Evolutionary conservation across 139 green algal species (phyloP), one percentile per base, ranked within the genome.

Genomic region (Tetratostichococcus sp.): DNA sequence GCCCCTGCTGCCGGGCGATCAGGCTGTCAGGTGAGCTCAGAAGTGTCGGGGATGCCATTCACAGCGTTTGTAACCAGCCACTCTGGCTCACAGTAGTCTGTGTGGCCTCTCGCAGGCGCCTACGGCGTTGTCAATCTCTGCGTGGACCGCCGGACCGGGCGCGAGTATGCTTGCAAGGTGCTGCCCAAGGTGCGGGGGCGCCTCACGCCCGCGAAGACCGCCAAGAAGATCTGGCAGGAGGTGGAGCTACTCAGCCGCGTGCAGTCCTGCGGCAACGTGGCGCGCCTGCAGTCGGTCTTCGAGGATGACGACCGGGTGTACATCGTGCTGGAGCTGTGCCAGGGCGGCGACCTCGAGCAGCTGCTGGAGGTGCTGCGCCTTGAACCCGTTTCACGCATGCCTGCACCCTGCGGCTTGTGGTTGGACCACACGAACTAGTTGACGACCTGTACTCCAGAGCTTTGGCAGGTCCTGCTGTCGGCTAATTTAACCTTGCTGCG

Each of bases 271-370:
- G 34, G 42, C 14, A 75, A 67, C 30, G 78, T 85, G 17, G 82
- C 76, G 3, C 57, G 57, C 16, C 79, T 89, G 39, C 67, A 83
- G 39, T 77, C 72, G 4, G 72, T 82, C 17, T 87, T 82, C 71
- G 85, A 90, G 82, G 82, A 88, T 73, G 73, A 80, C 22, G 74
- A 79, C 1, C 72, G 81, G 43, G 76, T 77, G 16, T 90, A 85
- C 69, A 74, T 90, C 1, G 82, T 90, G 1, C 75, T 84, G 70
- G 85, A 88, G 75, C 67, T 84, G 30, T 85, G 78, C 65, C 59
- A 58, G 8, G 85, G 85, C 4, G 80, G 80, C 28, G 80, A 88
- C 68, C 59, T 90, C 30, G 78, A 86, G 58, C 17, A 70, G 25
- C 30, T 85, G 16, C 66, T 88, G 5, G 68, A 79, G 78, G 75